A percentile compares a stretch with the other conserved stretches of the same genome.
phyloP scores from a whole-genome alignment of 2,329 filamentous ascomycete genomes.

The Dactylellina parvicollis region DNA sequence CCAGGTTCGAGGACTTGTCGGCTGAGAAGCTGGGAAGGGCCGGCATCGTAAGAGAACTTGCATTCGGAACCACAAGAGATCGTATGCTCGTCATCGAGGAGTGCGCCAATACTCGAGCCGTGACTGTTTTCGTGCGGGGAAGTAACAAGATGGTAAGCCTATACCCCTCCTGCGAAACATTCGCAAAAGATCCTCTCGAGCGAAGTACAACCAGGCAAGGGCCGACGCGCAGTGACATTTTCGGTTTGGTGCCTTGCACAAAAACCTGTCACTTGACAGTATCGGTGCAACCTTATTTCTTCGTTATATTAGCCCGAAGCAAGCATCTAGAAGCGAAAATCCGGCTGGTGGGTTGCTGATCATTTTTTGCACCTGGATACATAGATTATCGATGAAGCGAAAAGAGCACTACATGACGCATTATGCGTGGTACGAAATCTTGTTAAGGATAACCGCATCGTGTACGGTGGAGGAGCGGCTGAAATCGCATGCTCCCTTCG shows the following conservation, averaged over 20 bases:
- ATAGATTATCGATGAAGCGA: conserved; percentile 98
- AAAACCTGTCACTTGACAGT: conserved; percentile 51
- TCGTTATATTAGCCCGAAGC: conserved; percentile 33
- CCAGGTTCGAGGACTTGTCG: conserved; percentile 92
- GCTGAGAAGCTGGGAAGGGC: conserved; percentile 89
- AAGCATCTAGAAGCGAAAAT: conserved; percentile 34
- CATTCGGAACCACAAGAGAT: conserved; percentile 94
- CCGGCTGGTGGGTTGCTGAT: conserved; percentile 25
- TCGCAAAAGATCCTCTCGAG: conserved; percentile 7
- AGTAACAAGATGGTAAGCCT: conserved; percentile 96
- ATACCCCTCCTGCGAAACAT: background rate
- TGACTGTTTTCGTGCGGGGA: conserved; percentile 94
- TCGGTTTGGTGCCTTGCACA: conserved; percentile 16
- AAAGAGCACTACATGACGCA: conserved; percentile 95
- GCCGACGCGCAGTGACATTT: conserved; percentile 18
- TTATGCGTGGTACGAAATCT: conserved; percentile 97
- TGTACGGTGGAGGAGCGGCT: conserved; percentile 95
- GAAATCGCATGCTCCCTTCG: conserved; percentile 97
- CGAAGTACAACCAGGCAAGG: conserved; percentile 5
- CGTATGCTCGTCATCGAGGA: conserved; percentile 99
- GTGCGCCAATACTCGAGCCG: conserved; percentile 95
- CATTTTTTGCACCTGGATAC: conserved; percentile 18
- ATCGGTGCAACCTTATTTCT: conserved; percentile 36
- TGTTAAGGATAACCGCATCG: conserved; percentile 93
- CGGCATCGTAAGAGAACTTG: conserved; percentile 91